A percentile compares a stretch with the other conserved stretches of the same genome.
Conservation (phyloP, 2,329 filamentous ascomycete genomes). For the Cladosporium sp. region DNA sequence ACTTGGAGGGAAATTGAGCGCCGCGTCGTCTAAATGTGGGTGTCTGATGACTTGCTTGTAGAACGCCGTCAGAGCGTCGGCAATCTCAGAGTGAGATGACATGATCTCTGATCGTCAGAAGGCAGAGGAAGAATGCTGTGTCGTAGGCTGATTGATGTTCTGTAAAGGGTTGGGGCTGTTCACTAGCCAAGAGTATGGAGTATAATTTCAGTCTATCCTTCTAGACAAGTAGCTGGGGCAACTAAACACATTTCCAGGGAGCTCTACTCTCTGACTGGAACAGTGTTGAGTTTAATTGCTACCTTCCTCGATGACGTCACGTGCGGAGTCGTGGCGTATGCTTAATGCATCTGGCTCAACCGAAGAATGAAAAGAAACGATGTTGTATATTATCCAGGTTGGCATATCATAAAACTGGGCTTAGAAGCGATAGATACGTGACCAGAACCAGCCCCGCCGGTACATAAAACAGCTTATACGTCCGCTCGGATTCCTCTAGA, state of each 20-base stretch:
- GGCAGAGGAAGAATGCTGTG: background rate
- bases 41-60: slow-evolving; percentile 7
- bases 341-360: background rate
- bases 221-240: background rate
- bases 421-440: background rate
- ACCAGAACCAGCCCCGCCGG: background rate
- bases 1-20: background rate
- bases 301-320: background rate
- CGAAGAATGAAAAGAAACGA: background rate
- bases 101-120: background rate
- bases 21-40: background rate
- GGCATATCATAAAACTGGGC: background rate
- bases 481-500: background rate
- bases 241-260: background rate
- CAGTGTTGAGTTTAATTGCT: background rate
- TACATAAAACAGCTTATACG: background rate
- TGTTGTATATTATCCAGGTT: background rate
- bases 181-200: background rate
- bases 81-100: background rate
- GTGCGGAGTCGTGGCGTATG: background rate
- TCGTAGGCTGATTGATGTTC: background rate
- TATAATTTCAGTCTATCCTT: background rate
- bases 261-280: no score
- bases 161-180: background rate
- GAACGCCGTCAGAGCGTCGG: background rate